Conservation (phyloP, 441 rosid genomes). For the Euphorbia celastroides region DNA sequence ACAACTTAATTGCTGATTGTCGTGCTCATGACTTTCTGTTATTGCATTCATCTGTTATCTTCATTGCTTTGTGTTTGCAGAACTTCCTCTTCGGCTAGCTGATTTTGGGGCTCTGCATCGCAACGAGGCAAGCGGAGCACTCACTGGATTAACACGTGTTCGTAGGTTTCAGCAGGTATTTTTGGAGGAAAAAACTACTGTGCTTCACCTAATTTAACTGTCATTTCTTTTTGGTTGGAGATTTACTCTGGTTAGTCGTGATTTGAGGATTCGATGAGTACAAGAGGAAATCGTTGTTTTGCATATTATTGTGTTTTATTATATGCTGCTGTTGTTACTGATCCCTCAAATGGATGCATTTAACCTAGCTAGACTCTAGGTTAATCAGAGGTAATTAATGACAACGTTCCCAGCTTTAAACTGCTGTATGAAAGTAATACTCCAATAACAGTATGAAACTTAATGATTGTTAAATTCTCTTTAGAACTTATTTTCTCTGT, state of each 20-base stretch:
- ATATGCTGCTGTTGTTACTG: background rate
- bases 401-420: background rate
- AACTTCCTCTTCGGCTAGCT: slow-evolving; percentile 89
- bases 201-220: background rate
- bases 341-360: background rate
- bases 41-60: slow-evolving; percentile 4
- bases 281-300: background rate
- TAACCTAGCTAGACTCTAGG: background rate
- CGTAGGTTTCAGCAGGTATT: slow-evolving; percentile 96
- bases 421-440: background rate
- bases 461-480: background rate
- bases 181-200: background rate
- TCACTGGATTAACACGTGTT: slow-evolving; percentile 95
- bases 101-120: slow-evolving; percentile 98
- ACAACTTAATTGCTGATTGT: background rate
- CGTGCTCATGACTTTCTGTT: background rate
- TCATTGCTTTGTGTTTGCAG: slow-evolving; percentile 40
- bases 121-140: slow-evolving; percentile 99
- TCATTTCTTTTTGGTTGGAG: background rate
- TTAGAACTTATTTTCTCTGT: background rate
- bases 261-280: background rate
- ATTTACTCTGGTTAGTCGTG: background rate
- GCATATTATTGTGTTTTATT: background rate
- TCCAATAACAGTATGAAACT: background rate
- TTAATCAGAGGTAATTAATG: background rate